These are phyloP conservation scores for Calonectria fujianensis DNA, from an alignment of 2,329 filamentous ascomycete genomes.

Conservation along the genomic window DNA sequence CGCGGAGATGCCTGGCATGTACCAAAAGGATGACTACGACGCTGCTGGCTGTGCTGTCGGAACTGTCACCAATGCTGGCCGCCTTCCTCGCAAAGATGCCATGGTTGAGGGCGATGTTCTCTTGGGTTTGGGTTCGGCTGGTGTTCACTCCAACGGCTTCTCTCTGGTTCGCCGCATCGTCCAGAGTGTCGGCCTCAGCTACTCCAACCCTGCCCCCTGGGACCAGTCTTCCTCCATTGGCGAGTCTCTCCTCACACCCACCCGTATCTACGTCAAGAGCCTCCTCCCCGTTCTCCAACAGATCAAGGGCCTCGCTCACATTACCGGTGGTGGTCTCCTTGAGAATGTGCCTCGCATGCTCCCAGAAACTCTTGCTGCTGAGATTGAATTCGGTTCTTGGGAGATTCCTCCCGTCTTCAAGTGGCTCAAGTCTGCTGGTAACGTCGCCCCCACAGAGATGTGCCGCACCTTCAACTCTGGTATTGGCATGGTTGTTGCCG, in stretches of 20 bases:
- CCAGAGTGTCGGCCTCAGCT: conserved; percentile 81
- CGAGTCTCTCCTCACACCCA: conserved; percentile 88
- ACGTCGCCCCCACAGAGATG: conserved; percentile 86
- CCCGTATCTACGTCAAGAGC: conserved; percentile 92
- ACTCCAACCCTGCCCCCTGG: conserved; percentile 87
- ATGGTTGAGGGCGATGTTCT: conserved; percentile 92
- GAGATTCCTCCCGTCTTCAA: conserved; percentile 85
- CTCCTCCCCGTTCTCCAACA: conserved; percentile 81
- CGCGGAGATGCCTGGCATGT: conserved; percentile 98
- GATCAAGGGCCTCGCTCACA: conserved; percentile 95
- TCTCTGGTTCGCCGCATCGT: conserved; percentile 96
- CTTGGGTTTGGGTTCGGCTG: conserved; percentile 88
- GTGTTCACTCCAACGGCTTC: conserved; percentile 97
- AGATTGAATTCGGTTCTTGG: conserved; percentile 87
- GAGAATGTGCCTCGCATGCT: conserved; percentile 98
- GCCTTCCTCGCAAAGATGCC: conserved; percentile 83
- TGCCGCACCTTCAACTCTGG: conserved; percentile 96
- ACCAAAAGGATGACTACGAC: conserved; percentile 91
- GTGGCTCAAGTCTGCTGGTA: conserved; percentile 87
- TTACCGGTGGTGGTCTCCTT: conserved; percentile 93
- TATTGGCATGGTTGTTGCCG: conserved; percentile 93
- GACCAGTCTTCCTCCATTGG: conserved; percentile 78
- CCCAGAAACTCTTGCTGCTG: conserved; percentile 84
- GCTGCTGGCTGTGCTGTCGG: conserved; percentile 93
- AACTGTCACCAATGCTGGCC: conserved; percentile 80